Evolutionary conservation across 305 asterid species (phyloP).

Genomic region (Fraxinus baroniana): DNA sequence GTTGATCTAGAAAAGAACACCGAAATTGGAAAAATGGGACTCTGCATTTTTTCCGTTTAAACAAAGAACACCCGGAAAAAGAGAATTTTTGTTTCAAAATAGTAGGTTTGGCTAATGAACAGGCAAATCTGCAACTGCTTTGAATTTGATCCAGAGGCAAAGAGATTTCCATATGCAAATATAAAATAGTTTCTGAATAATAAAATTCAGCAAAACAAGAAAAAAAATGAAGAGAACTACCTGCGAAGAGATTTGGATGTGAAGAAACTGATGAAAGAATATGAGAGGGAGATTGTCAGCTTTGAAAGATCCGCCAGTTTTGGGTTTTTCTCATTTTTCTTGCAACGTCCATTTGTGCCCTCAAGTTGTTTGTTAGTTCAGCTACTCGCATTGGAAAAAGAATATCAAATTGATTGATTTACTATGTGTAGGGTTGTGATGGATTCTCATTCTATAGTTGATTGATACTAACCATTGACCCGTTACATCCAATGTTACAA

Average conservation of each 20-base stretch:
- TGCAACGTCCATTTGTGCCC: background rate
- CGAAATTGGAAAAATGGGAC: conserved; percentile 30
- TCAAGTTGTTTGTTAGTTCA: conserved; percentile 20
- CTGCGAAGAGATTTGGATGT: conserved; percentile 4
- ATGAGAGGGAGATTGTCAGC: conserved; percentile 17
- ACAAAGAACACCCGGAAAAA: conserved; percentile 26
- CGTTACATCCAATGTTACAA: background rate
- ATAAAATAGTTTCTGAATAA: conserved; percentile 15
- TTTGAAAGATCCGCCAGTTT: conserved; percentile 43
- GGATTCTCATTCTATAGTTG: background rate
- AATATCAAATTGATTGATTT: background rate
- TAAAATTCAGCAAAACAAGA: conserved; percentile 10
- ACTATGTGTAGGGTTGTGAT: background rate
- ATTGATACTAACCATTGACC: background rate
- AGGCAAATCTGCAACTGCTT: conserved; percentile 40
- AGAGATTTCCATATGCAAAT: conserved; percentile 42
- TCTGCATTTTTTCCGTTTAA: conserved; percentile 29
- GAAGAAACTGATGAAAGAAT: background rate
- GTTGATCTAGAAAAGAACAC: conserved; percentile 42
- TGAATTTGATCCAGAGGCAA: conserved; percentile 51
- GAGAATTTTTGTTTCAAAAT: conserved; percentile 25
- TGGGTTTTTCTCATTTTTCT: background rate
- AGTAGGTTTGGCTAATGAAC: conserved; percentile 33
- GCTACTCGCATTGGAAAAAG: background rate
- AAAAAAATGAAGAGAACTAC: conserved; percentile 1